Evolutionary conservation across 495 filamentous ascomycete species (phyloP).

Genomic region (Pyronema omphalodes): DNA sequence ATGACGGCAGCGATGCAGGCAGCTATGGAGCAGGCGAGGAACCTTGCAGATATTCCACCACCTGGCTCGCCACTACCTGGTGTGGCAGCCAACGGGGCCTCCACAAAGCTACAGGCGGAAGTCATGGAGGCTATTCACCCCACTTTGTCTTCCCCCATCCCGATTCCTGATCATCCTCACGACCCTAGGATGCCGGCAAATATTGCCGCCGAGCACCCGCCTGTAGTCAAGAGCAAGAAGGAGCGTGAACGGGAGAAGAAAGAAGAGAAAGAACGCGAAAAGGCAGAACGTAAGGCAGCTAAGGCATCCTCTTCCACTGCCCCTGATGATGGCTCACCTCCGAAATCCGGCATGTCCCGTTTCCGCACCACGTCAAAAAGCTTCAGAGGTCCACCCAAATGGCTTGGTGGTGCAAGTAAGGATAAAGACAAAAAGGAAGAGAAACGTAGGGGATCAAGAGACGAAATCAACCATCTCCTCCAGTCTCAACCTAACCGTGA

Average conservation of each 20-base stretch:
- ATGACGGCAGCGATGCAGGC: too few relatives aligned
- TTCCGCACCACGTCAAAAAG: conserved; percentile 18
- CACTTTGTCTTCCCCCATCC: conserved; percentile 2
- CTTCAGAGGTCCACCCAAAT: conserved; percentile 16
- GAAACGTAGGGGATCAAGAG: conserved; percentile 21
- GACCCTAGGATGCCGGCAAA: conserved; percentile 18
- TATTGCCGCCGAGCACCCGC: conserved; percentile 18
- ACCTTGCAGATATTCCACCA: too few relatives aligned
- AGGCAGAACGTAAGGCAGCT: conserved; percentile 21
- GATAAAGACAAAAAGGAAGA: conserved; percentile 45
- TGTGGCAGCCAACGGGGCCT: too few relatives aligned
- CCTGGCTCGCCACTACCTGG: too few relatives aligned
- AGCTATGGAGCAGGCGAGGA: too few relatives aligned
- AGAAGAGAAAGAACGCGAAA: conserved; percentile 35
- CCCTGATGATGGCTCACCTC: conserved; percentile 8
- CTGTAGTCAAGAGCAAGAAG: conserved; percentile 16
- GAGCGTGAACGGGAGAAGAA: conserved; percentile 32
- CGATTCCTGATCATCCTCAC: conserved; percentile 12
- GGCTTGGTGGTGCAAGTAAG: conserved; percentile 17
- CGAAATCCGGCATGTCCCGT: conserved; percentile 11
- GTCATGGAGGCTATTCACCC: conserved; percentile 14
- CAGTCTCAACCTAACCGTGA: neutral
- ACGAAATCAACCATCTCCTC: too few relatives aligned
- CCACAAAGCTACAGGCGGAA: neutral
- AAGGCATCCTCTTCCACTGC: neutral